These are phyloP conservation scores for Hyaloscypha finlandica DNA, from an alignment of 495 filamentous ascomycete species.

Conservation along the genomic window DNA sequence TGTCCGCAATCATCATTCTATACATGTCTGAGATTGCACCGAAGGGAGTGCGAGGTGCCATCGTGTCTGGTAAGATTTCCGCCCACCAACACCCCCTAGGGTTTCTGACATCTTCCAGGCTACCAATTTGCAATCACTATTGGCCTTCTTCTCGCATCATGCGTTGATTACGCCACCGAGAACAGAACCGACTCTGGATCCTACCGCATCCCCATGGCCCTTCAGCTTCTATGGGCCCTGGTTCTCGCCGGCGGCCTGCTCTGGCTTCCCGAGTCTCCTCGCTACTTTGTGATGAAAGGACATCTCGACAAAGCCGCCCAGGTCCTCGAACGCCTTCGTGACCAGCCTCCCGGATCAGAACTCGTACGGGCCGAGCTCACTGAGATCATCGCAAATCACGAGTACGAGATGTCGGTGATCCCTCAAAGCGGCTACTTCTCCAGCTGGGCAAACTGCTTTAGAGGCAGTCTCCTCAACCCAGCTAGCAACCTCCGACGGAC, in stretches of 20 bases:
- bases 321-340: constrained; percentile 65
- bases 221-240: constrained; percentile 80
- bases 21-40: constrained; percentile 70
- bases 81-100: neutral
- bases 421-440: constrained; percentile 59
- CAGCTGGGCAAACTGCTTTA: constrained; percentile 72
- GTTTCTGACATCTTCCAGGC: constrained; percentile 20
- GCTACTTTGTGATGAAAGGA: constrained; percentile 74
- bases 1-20: constrained; percentile 60
- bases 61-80: constrained; percentile 60
- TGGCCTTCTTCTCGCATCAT: constrained; percentile 73
- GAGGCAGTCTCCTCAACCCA: constrained; percentile 59
- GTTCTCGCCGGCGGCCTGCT: constrained; percentile 72
- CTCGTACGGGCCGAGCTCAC: constrained; percentile 65
- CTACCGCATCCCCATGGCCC: constrained; percentile 79
- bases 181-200: constrained; percentile 63
- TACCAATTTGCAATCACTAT: constrained; percentile 87
- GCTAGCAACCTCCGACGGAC: constrained; percentile 50
- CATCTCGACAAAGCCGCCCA: constrained; percentile 62
- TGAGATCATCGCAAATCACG: constrained; percentile 78
- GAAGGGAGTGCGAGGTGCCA: constrained; percentile 57
- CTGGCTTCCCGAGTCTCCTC: constrained; percentile 78
- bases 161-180: constrained; percentile 74
- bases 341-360: constrained; percentile 61
- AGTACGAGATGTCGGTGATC: constrained; percentile 63